Conservation (phyloP, 306 rosid species). For the Dryas alaskensis region DNA sequence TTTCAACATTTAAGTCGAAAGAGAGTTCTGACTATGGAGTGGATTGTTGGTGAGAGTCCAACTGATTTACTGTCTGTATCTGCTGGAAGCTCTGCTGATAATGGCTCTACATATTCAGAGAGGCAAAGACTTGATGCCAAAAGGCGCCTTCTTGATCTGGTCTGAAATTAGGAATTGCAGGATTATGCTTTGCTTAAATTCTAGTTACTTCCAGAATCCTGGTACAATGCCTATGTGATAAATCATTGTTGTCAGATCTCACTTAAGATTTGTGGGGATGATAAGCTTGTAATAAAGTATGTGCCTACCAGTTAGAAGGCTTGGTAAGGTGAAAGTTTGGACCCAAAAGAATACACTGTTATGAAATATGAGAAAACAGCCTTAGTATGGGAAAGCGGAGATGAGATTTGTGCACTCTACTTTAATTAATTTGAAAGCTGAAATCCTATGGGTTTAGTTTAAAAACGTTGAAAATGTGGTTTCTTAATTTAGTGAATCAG, state of each 20-base stretch:
- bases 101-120: constrained; percentile 51
- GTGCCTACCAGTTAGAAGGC: neutral
- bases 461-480: neutral
- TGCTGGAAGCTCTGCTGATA: constrained; percentile 41
- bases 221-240: neutral
- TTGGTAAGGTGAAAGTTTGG: neutral
- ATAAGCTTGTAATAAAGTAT: neutral
- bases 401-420: neutral
- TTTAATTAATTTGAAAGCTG: neutral
- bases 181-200: constrained; percentile 9
- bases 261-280: neutral
- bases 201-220: neutral
- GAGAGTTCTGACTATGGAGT: constrained; percentile 95
- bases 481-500: neutral
- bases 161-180: constrained; percentile 31
- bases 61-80: constrained; percentile 68
- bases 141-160: constrained; percentile 91
- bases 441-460: neutral
- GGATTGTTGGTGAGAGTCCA: constrained; percentile 95
- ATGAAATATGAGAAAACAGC: neutral
- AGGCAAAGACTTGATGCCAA: constrained; percentile 69
- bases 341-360: neutral
- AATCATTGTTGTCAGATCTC: neutral
- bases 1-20: constrained; percentile 59
- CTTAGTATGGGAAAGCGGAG: neutral